Percentiles rank a stretch among this genome's conserved stretches.
These are phyloP conservation scores for Trichoderma asperellum DNA, from an alignment of 2,329 filamentous ascomycete species.

Conservation along the genomic window DNA sequence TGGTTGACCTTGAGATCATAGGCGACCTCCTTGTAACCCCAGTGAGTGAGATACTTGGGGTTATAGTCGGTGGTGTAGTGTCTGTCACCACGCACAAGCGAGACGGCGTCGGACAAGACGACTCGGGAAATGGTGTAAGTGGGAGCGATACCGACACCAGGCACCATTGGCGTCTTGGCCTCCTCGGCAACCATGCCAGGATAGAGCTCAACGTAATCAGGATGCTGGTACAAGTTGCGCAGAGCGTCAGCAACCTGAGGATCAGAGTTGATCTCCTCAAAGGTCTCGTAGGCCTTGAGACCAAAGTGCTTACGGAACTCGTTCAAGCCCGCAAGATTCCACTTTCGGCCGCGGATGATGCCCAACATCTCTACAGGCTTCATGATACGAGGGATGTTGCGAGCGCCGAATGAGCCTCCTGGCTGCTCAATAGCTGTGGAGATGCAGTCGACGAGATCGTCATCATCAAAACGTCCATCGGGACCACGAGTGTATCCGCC, in stretches of 20 bases:
- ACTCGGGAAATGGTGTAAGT: constrained; percentile 78
- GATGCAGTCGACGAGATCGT: constrained; percentile 74
- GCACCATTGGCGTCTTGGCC: constrained; percentile 72
- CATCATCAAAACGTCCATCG: constrained; percentile 73
- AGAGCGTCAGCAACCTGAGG: constrained; percentile 69
- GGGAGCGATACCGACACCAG: constrained; percentile 74
- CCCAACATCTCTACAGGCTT: constrained; percentile 78
- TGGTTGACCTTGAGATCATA: constrained; percentile 76
- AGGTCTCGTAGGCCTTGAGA: constrained; percentile 73
- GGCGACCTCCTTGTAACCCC: constrained; percentile 76
- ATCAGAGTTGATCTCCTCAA: constrained; percentile 83
- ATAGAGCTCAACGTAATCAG: constrained; percentile 80
- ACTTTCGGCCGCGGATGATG: constrained; percentile 75
- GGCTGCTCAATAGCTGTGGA: constrained; percentile 72
- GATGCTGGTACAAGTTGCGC: constrained; percentile 72
- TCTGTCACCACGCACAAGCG: constrained; percentile 76
- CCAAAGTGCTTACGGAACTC: constrained; percentile 85
- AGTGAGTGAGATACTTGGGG: constrained; percentile 76
- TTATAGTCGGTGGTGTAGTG: constrained; percentile 81
- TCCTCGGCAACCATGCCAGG: constrained; percentile 78
- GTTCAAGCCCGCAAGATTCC: constrained; percentile 79
- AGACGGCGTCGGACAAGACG: constrained; percentile 76
- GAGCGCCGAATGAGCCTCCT: constrained; percentile 73
- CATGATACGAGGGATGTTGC: constrained; percentile 74
- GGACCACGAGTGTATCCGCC: constrained; percentile 64